These are phyloP conservation scores for Oryza brachyantha DNA, from an alignment of 176 grass and related monocot species.

Conservation along the genomic window DNA sequence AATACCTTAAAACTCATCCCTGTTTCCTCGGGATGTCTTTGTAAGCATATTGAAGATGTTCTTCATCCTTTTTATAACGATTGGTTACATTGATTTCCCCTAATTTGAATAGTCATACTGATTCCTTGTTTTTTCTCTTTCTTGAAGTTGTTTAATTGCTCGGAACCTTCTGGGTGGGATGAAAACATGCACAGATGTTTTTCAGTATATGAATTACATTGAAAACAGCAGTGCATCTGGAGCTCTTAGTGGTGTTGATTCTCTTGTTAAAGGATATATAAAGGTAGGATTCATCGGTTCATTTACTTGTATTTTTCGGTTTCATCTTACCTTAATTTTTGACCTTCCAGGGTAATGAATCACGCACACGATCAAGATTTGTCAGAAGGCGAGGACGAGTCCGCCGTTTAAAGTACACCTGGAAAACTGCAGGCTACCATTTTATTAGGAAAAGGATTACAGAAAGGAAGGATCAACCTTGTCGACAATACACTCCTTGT, in stretches of 20 bases:
- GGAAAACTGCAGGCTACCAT: constrained; percentile 95
- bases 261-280: constrained; percentile 88
- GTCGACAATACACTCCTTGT: constrained; percentile 90
- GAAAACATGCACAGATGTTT: constrained; percentile 93
- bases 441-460: constrained; percentile 95
- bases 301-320: constrained; percentile 3
- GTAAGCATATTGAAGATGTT: not conserved
- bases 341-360: constrained; percentile 58
- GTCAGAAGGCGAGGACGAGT: constrained; percentile 85
- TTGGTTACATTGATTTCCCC: constrained; percentile 14
- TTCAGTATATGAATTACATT: constrained; percentile 81
- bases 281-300: constrained; percentile 42
- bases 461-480: constrained; percentile 92
- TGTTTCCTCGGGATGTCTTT: not conserved
- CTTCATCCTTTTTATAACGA: not conserved
- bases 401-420: constrained; percentile 87
- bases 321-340: constrained; percentile 36
- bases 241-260: constrained; percentile 59
- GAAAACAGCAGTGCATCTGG: constrained; percentile 64
- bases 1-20: not conserved
- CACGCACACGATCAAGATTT: constrained; percentile 70
- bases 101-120: constrained; percentile 15
- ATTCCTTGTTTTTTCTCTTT: constrained; percentile 32
- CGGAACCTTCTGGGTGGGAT: constrained; percentile 91
- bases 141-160: constrained; percentile 80